Percentiles rank a stretch among this genome's conserved stretches.
Evolutionary conservation across 2,329 filamentous ascomycete genomes (phyloP).

Genomic region (Aspergillus ustus): DNA sequence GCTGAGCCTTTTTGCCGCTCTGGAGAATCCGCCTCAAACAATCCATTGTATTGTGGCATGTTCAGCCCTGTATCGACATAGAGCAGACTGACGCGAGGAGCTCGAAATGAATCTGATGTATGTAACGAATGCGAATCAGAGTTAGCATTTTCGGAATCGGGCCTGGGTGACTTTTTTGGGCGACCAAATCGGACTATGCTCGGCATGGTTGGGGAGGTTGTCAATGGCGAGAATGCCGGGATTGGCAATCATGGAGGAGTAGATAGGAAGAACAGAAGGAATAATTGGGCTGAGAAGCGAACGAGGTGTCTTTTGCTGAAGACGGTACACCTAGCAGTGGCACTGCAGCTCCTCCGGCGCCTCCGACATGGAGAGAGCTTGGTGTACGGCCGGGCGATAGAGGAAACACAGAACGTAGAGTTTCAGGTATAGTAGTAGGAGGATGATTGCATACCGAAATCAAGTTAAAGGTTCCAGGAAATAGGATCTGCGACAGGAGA

Average conservation of each 20-base stretch:
- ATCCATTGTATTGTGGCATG: conserved; percentile 48
- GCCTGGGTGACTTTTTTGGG: conserved; percentile 32
- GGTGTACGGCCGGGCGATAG: not conserved
- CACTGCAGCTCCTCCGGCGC: conserved; percentile 6
- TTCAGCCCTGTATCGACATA: conserved; percentile 49
- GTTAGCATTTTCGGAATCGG: conserved; percentile 34
- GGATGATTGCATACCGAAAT: not conserved
- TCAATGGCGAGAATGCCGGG: conserved; percentile 11
- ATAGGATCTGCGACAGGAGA: conserved; percentile 31
- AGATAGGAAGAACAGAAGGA: conserved; percentile 1
- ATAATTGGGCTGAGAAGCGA: not conserved
- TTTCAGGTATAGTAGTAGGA: not conserved
- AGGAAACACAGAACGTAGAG: conserved; percentile 4
- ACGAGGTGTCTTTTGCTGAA: not conserved
- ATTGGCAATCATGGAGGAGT: conserved; percentile 14
- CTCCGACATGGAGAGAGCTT: conserved; percentile 2
- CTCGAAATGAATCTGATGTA: conserved; percentile 28
- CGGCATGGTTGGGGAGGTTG: conserved; percentile 25
- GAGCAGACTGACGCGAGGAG: conserved; percentile 44
- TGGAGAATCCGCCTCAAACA: conserved; percentile 37
- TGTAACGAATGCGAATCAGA: conserved; percentile 26
- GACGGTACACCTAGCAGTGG: conserved; percentile 3
- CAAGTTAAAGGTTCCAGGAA: conserved; percentile 25
- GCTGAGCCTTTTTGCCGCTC: conserved; percentile 31
- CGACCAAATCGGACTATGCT: conserved; percentile 38